A percentile compares a stretch with the other conserved stretches of the same genome.
Conservation (phyloP, 2,329 filamentous ascomycete genomes). For the Fusarium solani-melongenae region DNA sequence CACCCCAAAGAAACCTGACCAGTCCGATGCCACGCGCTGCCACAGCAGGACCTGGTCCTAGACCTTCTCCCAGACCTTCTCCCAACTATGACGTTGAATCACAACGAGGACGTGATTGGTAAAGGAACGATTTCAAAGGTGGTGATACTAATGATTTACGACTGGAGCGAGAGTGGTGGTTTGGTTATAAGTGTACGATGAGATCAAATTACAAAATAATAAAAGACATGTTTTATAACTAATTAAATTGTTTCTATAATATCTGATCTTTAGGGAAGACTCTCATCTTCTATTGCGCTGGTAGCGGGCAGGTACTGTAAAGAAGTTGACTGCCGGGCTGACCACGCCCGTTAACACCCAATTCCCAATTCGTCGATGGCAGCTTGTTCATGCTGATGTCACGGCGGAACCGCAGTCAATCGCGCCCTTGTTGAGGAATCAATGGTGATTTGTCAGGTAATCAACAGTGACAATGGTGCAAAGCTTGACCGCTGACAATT, state of each 20-base stretch:
- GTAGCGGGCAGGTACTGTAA: too few relatives aligned
- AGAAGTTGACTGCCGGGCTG: too few relatives aligned
- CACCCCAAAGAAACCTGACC: constrained; percentile 59
- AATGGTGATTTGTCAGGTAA: constrained; percentile 25
- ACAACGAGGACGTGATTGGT: constrained; percentile 46
- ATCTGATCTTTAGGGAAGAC: too few relatives aligned
- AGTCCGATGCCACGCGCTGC: constrained; percentile 51
- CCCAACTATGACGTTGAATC: constrained; percentile 52
- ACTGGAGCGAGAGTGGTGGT: constrained; percentile 9
- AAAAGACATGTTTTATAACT: too few relatives aligned
- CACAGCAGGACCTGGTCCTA: constrained; percentile 34
- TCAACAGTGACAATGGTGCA: neutral
- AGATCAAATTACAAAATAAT: too few relatives aligned
- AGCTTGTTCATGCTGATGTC: constrained; percentile 16
- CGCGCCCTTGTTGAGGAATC: constrained; percentile 29
- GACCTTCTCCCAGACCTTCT: constrained; percentile 42
- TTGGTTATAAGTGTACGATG: neutral
- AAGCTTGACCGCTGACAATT: constrained; percentile 16
- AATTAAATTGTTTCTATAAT: too few relatives aligned
- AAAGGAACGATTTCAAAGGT: constrained; percentile 7
- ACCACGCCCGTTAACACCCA: neutral
- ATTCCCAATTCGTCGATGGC: neutral
- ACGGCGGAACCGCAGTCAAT: constrained; percentile 12
- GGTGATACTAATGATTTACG: constrained; percentile 30
- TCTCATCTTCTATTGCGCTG: too few relatives aligned